Percentiles rank a stretch among this genome's conserved stretches.
phyloP scores from a whole-genome alignment of 768 basidiomycete species.

The Lepiota subincarnata region DNA sequence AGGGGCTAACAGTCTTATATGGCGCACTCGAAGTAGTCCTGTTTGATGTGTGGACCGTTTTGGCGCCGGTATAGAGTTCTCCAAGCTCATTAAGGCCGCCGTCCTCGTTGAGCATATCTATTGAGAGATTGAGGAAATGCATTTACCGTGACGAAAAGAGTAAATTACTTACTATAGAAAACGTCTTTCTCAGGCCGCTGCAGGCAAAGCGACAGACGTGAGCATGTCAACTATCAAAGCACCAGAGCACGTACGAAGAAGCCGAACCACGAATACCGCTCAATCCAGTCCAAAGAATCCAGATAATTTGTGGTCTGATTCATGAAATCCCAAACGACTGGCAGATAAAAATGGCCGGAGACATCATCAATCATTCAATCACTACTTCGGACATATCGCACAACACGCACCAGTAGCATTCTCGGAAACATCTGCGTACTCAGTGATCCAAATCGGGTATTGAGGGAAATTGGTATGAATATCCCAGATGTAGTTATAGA shows the following conservation, averaged over 20 bases:
- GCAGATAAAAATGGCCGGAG: neutral
- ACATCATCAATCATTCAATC: neutral
- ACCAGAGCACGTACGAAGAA: slow-evolving; percentile 33
- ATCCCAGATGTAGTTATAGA: slow-evolving; percentile 51
- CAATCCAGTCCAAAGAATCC: slow-evolving; percentile 52
- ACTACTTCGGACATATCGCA: neutral
- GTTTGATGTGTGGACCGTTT: slow-evolving; percentile 37
- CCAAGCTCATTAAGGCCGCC: slow-evolving; percentile 44
- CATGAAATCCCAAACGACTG: slow-evolving; percentile 50
- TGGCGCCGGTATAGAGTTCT: slow-evolving; percentile 42
- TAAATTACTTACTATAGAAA: slow-evolving; percentile 35
- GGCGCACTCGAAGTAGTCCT: slow-evolving; percentile 25
- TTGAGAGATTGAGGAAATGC: neutral
- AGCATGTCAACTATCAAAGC: slow-evolving; percentile 12
- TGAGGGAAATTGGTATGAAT: slow-evolving; percentile 48
- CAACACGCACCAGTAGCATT: slow-evolving; percentile 33
- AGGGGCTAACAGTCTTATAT: slow-evolving; percentile 31
- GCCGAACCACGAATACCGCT: slow-evolving; percentile 66
- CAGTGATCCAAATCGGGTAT: slow-evolving; percentile 60
- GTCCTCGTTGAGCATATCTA: slow-evolving; percentile 41
- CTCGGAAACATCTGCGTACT: slow-evolving; percentile 53
- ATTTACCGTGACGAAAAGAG: neutral
- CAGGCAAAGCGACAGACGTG: neutral
- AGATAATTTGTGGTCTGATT: slow-evolving; percentile 54
- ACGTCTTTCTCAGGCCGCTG: slow-evolving; percentile 38